A percentile compares a stretch with the other conserved stretches of the same genome.
These are phyloP conservation scores for Alternaria brassicicola DNA, from an alignment of 2,329 filamentous ascomycete species.

Conservation along the genomic window DNA sequence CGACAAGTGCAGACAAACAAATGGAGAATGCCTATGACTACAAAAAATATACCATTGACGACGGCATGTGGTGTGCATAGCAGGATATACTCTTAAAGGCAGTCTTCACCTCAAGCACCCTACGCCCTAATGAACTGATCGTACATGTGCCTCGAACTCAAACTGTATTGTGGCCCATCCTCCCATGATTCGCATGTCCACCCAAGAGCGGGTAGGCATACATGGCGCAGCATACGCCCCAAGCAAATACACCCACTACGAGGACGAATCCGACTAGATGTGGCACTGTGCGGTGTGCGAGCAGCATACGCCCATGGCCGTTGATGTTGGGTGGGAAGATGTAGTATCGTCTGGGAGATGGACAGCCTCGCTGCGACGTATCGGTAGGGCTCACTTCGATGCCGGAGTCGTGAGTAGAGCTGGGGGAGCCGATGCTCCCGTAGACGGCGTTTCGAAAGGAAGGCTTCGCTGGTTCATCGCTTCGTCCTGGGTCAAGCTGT, in stretches of 20 bases:
- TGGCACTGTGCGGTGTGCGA: constrained; percentile 27
- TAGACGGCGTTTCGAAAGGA: constrained; percentile 19
- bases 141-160: not conserved
- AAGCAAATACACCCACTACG: constrained; percentile 24
- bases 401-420: constrained; percentile 18
- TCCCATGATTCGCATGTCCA: constrained; percentile 10
- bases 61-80: not conserved
- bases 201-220: constrained; percentile 22
- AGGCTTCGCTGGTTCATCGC: constrained; percentile 1
- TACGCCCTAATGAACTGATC: not conserved
- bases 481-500: constrained; percentile 10
- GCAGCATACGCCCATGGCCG: constrained; percentile 28
- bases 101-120: not conserved
- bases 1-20: not conserved
- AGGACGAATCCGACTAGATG: constrained; percentile 23
- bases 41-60: not conserved
- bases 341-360: constrained; percentile 23
- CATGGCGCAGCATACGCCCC: constrained; percentile 29
- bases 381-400: constrained; percentile 18
- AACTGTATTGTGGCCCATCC: not conserved
- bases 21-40: not conserved
- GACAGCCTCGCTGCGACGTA: constrained; percentile 13
- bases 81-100: not conserved
- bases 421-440: constrained; percentile 12
- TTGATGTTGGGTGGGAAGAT: constrained; percentile 33